Evolutionary conservation across 1,284 basidiomycete species (phyloP).

Genomic region (Sporisorium iseilematis-ciliati): DNA sequence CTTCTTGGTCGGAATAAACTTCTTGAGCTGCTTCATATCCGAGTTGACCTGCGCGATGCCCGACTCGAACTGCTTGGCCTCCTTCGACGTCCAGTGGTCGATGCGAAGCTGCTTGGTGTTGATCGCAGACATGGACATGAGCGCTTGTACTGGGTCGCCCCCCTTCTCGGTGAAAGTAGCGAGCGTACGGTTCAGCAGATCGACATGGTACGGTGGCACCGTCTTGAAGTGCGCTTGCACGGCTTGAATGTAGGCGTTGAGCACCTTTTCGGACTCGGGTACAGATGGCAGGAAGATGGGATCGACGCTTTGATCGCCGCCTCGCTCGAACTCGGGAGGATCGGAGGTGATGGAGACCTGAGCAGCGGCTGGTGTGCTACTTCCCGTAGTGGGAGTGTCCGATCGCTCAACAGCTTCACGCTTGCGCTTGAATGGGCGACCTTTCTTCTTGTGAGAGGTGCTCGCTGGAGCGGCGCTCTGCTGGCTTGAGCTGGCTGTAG

Average conservation of each 20-base stretch:
- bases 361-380: slow-evolving; percentile 25
- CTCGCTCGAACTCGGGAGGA: slow-evolving; percentile 74
- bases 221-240: slow-evolving; percentile 43
- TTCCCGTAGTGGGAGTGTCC: slow-evolving; percentile 46
- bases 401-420: slow-evolving; percentile 37
- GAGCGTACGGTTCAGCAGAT: slow-evolving; percentile 88
- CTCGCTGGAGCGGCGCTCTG: neutral
- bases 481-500: slow-evolving; percentile 4
- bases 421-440: slow-evolving; percentile 41
- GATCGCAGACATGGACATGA: slow-evolving; percentile 76
- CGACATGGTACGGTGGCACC: slow-evolving; percentile 74
- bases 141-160: slow-evolving; percentile 82
- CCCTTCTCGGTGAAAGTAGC: slow-evolving; percentile 77
- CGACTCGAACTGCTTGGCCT: slow-evolving; percentile 80
- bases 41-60: slow-evolving; percentile 79
- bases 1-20: slow-evolving; percentile 79
- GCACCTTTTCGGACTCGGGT: slow-evolving; percentile 70
- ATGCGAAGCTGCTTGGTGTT: slow-evolving; percentile 74
- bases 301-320: slow-evolving; percentile 80
- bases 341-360: slow-evolving; percentile 55
- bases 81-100: slow-evolving; percentile 76
- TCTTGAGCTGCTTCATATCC: slow-evolving; percentile 81
- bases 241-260: slow-evolving; percentile 81
- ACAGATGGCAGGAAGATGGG: slow-evolving; percentile 72
- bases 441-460: slow-evolving; percentile 43